Base-by-base conservation (phyloP, 2,329 filamentous ascomycete genomes). In the Lachnellula willkommii region DNA sequence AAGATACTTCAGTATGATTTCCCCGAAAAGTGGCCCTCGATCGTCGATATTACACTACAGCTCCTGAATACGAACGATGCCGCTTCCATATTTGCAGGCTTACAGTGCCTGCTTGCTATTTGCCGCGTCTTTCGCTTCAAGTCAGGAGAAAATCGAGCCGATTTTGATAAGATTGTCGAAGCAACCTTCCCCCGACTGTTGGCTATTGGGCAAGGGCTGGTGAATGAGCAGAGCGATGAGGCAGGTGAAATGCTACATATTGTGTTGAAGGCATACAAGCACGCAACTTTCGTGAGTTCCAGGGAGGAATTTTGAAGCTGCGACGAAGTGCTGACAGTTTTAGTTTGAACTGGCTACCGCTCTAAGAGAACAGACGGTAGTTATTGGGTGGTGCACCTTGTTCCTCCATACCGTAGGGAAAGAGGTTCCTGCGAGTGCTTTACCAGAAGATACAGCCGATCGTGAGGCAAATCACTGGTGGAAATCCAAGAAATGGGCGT, bases 401-500 rank as follows among this genome's bases (percentile, higher is more conserved):
- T 97, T 99, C 77, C 78, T 99, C 63, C 86, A 88, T 59, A 90
- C 95, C 51, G 89, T 97, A 37, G 86, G 87, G 64, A 97, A 97
- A 74, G 77, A 86, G 22, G 85, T 89, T 37, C 94, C 94, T 4
- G 80, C 88, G 54, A 84, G 80, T 64, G 87, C 92, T 37, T 85
- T 97, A 81, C 73, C 79, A 56, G 90, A 95, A 58, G 89, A 85
- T 57, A 75, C 87, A 52, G 85, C 90, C 56, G 93, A 97, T 69
- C 84, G 94, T 56, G 94, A 97, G 73, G 83, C 87, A 67, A 92
- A 96, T 70, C 91, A 96, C 72, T 99, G 94, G 93, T 99, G 93
- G 93, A 99, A 97, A 78, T 89, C 92, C 61, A 97, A 97, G 85
- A 99, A 99, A 75, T 97, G 94, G 94, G 89, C 93, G 14, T 99